Evolutionary conservation across 2,329 filamentous ascomycete genomes (phyloP).

Genomic region (Arthrobotrys entomopaga): DNA sequence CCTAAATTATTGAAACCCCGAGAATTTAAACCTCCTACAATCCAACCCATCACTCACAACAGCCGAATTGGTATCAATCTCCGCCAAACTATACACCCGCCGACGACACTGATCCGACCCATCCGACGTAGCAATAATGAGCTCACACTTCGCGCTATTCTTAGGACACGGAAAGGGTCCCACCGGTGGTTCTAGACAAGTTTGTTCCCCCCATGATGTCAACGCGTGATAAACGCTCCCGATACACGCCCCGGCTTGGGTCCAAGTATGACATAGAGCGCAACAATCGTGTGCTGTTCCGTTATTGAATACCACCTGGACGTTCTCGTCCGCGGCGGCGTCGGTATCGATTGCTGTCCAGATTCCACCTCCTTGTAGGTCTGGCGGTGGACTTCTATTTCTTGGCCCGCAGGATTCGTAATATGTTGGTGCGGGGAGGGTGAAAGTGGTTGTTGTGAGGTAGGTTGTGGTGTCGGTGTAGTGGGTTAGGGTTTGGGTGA

Average conservation of each 20-base stretch:
- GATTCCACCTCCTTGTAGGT: background rate
- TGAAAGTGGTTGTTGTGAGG: constrained; percentile 10
- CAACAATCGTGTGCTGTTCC: constrained; percentile 27
- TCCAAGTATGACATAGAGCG: constrained; percentile 11
- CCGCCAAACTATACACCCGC: constrained; percentile 3
- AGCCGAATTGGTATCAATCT: background rate
- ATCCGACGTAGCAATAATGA: constrained; percentile 10
- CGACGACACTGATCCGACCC: background rate
- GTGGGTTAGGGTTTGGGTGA: constrained; percentile 2
- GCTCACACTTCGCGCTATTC: constrained; percentile 10
- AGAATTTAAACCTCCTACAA: constrained; percentile 4
- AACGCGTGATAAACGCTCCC: constrained; percentile 15
- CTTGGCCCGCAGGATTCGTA: constrained; percentile 8
- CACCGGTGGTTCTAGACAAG: background rate
- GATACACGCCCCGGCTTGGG: constrained; percentile 7
- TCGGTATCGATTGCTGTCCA: background rate
- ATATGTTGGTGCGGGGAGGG: constrained; percentile 6
- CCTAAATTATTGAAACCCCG: too few relatives aligned
- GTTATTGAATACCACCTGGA: background rate
- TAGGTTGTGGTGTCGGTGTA: constrained; percentile 17
- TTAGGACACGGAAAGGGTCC: background rate
- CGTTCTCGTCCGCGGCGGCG: background rate
- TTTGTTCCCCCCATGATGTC: constrained; percentile 12
- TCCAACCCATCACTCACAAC: constrained; percentile 17
- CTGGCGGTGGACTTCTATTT: constrained; percentile 4